Base-by-base conservation (phyloP, 495 filamentous ascomycete species). In the Podospora fimiseda region DNA sequence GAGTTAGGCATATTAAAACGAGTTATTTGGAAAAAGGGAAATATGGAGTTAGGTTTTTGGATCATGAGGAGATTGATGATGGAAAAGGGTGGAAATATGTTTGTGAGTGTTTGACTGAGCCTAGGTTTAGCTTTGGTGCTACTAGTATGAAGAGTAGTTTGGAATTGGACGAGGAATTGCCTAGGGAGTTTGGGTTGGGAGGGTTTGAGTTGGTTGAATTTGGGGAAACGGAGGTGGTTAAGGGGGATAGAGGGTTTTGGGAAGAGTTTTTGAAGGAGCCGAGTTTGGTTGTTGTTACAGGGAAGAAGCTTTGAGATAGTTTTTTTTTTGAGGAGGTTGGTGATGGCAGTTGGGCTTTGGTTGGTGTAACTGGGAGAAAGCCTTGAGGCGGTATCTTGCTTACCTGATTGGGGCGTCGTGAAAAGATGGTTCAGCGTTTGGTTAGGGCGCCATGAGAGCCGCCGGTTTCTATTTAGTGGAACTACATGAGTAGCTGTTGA, bases 211-310 rank as follows among this genome's bases (percentile, higher is more conserved):
- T 49, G 1, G 49, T 64, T 22, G 56, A 48, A 13, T 47, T 23
- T 1, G 60, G 57, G 53, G 56, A 59, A 21, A 23, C 51, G 5
- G 48, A 55, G 6, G 41, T 57, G 3, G 59, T 67, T 0, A 52
- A 50, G 50, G 51, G 44, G 47, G 60, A 70, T 38, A 23, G 45
- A 1, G 56, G 55, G 40, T 60, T 61, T 16, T 68, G 65, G 62
- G 50, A 48, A 13, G 52, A 53, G 11, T 65, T 60, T 49, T 9
- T 69, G 20, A 48, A 58, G 21, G 55, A 64, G 2, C 62, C 59
- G 20, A 42, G 20, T 27, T 24, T 63, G 21, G 56, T 38, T 7
- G 55, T 68, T 38, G 53, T 47, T 19, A 20, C 23, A 2, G 42
- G 15, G 4, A 44, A 9, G 42, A 44, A 44, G 41, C 41, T 40